A percentile compares a stretch with the other conserved stretches of the same genome.
These are phyloP conservation scores for Candida adriatica DNA, from an alignment of 805 yeast species.

Conservation along the genomic window DNA sequence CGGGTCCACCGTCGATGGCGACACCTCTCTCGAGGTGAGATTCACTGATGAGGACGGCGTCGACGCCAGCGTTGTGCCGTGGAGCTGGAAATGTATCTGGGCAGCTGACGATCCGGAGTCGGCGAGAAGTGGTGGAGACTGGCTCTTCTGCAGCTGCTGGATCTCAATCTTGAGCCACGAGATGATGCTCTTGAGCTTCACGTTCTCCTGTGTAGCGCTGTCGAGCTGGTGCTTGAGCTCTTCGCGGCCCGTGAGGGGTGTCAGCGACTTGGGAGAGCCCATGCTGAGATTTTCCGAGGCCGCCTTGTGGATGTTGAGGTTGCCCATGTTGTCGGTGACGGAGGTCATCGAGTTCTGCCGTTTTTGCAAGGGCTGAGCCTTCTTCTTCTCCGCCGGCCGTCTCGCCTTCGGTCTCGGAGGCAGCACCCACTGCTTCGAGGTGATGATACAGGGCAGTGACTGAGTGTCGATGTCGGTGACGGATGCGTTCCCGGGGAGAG, in stretches of 20 bases:
- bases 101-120: slow-evolving; percentile 1
- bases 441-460: slow-evolving; percentile 23
- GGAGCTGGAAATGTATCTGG: slow-evolving; percentile 7
- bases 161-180: slow-evolving; percentile 35
- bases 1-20: slow-evolving; percentile 21
- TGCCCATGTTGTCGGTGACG: slow-evolving; percentile 12
- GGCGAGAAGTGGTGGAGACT: neutral
- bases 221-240: slow-evolving; percentile 29
- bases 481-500: slow-evolving; percentile 2
- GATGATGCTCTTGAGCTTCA: slow-evolving; percentile 35
- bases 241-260: slow-evolving; percentile 2
- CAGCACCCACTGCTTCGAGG: slow-evolving; percentile 74
- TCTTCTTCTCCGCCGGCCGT: slow-evolving; percentile 31
- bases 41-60: slow-evolving; percentile 6
- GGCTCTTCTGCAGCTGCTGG: slow-evolving; percentile 17
- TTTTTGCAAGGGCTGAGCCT: slow-evolving; percentile 1
- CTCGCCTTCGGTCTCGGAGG: slow-evolving; percentile 81
- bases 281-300: slow-evolving; percentile 4
- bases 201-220: slow-evolving; percentile 36
- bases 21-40: slow-evolving; percentile 9
- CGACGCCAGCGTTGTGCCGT: slow-evolving; percentile 4
- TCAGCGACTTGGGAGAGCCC: slow-evolving; percentile 1
- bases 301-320: slow-evolving; percentile 11
- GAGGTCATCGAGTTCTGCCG: slow-evolving; percentile 11
- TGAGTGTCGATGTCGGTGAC: slow-evolving; percentile 2